Percentiles rank a stretch among this genome's conserved stretches.
These are phyloP conservation scores for Fagopyrum homotropicum DNA, from an alignment of 148 eudicot species.

Conservation along the genomic window DNA sequence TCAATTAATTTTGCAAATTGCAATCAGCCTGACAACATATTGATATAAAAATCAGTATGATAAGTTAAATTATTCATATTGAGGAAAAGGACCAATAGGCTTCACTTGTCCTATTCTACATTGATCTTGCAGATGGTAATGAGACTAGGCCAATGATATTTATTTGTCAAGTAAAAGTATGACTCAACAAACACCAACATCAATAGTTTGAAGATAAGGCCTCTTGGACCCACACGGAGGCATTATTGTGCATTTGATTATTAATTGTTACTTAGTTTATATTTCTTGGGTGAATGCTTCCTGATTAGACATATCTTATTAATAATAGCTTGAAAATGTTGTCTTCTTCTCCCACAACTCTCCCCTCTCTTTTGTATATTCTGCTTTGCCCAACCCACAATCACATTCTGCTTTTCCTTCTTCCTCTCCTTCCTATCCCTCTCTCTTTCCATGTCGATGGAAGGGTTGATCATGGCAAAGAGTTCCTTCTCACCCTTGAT, in stretches of 20 bases:
- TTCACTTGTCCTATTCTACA: conserved; percentile 1
- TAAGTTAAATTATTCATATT: conserved; percentile 3
- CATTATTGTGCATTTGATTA: conserved; percentile 29
- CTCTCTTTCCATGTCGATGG: conserved; percentile 4
- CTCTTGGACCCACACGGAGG: conserved; percentile 30
- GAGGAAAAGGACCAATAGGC: not conserved
- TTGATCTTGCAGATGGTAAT: conserved; percentile 12
- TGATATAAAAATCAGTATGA: not conserved
- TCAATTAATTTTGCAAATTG: conserved; percentile 5
- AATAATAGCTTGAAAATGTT: conserved; percentile 7
- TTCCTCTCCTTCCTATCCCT: conserved; percentile 4
- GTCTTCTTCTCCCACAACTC: not conserved
- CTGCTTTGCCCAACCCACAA: not conserved
- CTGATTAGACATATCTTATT: conserved; percentile 11
- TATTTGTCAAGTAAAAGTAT: conserved; percentile 18
- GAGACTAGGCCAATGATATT: conserved; percentile 22
- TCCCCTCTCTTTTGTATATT: not conserved
- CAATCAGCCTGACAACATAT: not conserved
- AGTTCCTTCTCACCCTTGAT: conserved; percentile 27
- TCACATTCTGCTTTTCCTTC: not conserved
- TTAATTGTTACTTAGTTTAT: not conserved
- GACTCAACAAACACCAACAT: conserved; percentile 16
- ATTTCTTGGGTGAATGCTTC: not conserved
- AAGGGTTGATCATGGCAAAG: conserved; percentile 32
- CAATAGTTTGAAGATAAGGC: conserved; percentile 50